A percentile compares a stretch with the other conserved stretches of the same genome.
These are phyloP conservation scores for Elongisporangium undulatum DNA, from an alignment of 352 stramenopile genomes.

Conservation along the genomic window DNA sequence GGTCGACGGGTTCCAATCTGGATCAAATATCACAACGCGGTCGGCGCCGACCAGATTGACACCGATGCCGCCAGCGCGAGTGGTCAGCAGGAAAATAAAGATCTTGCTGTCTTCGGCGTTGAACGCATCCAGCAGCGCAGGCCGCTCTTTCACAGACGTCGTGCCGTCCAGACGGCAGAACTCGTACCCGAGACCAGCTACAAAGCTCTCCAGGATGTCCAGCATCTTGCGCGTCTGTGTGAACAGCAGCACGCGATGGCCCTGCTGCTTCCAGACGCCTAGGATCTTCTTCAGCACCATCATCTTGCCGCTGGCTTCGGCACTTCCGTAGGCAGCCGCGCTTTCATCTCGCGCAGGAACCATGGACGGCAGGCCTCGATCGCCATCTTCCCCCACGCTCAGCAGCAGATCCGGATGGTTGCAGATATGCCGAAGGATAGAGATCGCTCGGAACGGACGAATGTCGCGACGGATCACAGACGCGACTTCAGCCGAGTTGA, in stretches of 20 bases:
- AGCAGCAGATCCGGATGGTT: constrained; percentile 96
- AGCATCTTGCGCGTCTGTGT: constrained; percentile 97
- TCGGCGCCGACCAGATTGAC: constrained; percentile 96
- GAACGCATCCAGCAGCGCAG: constrained; percentile 95
- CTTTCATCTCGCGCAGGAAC: constrained; percentile 10
- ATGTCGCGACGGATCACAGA: constrained; percentile 81
- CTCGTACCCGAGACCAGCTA: constrained; percentile 77
- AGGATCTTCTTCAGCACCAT: constrained; percentile 95
- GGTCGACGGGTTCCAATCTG: constrained; percentile 99
- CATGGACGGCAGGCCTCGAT: constrained; percentile 12
- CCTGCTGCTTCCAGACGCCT: constrained; percentile 91
- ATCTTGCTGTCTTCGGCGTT: constrained; percentile 84
- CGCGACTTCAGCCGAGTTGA: constrained; percentile 91
- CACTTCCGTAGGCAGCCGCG: constrained; percentile 26
- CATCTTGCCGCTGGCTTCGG: constrained; percentile 94
- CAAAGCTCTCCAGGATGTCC: constrained; percentile 95
- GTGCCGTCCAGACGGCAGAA: constrained; percentile 96
- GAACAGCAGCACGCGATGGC: constrained; percentile 97
- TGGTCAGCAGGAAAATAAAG: constrained; percentile 82
- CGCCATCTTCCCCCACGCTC: constrained; percentile 46
- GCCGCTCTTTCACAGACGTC: constrained; percentile 91
- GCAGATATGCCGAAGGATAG: constrained; percentile 97
- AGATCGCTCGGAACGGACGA: constrained; percentile 90
- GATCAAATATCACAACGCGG: constrained; percentile 97
- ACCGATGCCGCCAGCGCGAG: constrained; percentile 94